phyloP scores from a whole-genome alignment of 768 basidiomycete species.

The Lactifluus piperatus region DNA sequence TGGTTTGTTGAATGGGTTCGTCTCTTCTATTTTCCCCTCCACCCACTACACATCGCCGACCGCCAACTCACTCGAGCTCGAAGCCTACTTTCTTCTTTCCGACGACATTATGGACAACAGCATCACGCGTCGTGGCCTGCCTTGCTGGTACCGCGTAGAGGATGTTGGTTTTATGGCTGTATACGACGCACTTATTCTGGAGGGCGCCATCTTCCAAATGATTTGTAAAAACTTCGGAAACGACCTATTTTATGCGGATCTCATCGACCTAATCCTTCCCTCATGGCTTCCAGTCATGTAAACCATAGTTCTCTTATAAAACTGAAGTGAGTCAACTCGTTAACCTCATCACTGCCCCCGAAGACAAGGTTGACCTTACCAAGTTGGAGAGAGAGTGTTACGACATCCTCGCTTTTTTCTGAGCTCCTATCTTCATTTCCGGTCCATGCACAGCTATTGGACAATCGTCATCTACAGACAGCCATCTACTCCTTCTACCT shows the following conservation, averaged over 20 bases:
- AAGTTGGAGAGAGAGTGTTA: conserved; percentile 85
- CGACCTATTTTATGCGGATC: conserved; percentile 77
- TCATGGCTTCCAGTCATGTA: neutral
- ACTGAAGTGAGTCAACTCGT: conserved; percentile 96
- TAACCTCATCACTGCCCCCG: conserved; percentile 92
- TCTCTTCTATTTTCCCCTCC: conserved; percentile 15
- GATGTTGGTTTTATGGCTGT: conserved; percentile 79
- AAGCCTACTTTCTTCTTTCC: conserved; percentile 95
- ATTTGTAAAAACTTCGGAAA: conserved; percentile 79
- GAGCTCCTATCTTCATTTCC: neutral
- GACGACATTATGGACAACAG: conserved; percentile 98
- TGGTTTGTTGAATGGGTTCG: conserved; percentile 93
- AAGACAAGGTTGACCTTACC: conserved; percentile 76
- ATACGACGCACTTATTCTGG: conserved; percentile 96
- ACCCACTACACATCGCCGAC: neutral
- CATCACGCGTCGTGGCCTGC: conserved; percentile 88
- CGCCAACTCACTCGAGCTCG: conserved; percentile 53
- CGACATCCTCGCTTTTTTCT: conserved; percentile 18
- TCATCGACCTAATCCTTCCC: conserved; percentile 53
- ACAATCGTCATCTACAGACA: conserved; percentile 97
- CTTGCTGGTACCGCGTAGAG: conserved; percentile 74
- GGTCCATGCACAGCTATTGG: conserved; percentile 55
- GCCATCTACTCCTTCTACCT: conserved; percentile 99
- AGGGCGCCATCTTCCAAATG: conserved; percentile 85
- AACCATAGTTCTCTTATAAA: conserved; percentile 53